Evolutionary conservation across 2,329 filamentous ascomycete species (phyloP).

Genomic region (Pseudocercospora pini-densiflorae): DNA sequence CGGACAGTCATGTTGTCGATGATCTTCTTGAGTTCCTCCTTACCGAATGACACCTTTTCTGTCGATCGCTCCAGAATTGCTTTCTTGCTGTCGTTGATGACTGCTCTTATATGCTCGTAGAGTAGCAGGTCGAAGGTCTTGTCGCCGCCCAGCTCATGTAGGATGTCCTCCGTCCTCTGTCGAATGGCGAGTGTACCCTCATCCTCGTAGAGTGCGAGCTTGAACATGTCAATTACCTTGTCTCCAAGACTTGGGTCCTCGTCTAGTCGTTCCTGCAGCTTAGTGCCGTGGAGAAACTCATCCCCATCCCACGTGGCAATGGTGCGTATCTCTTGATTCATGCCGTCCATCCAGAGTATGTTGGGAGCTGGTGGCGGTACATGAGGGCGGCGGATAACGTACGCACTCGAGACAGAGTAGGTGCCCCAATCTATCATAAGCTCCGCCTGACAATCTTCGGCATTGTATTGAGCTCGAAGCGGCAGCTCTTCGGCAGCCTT

Average conservation of each 20-base stretch:
- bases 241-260: conserved; percentile 1
- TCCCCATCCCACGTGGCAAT: conserved; percentile 18
- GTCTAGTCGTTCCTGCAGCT: conserved; percentile 10
- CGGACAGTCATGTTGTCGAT: conserved; percentile 4
- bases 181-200: not conserved
- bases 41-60: not conserved
- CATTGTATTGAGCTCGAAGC: too few relatives aligned
- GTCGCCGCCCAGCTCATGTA: conserved; percentile 8
- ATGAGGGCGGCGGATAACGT: not conserved
- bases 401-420: not conserved
- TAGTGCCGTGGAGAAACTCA: conserved; percentile 16
- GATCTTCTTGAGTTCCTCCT: conserved; percentile 1
- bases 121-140: conserved; percentile 17
- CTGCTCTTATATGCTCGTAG: conserved; percentile 13
- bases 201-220: conserved; percentile 11
- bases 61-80: not conserved
- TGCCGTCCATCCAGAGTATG: not conserved
- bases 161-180: not conserved
- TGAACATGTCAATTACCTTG: conserved; percentile 17
- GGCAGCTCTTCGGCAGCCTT: too few relatives aligned
- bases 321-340: conserved; percentile 10
- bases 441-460: too few relatives aligned
- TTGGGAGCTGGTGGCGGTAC: not conserved
- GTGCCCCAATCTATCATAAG: too few relatives aligned
- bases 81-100: conserved; percentile 12